Conservation (phyloP, 192 early-diverging fungal genomes). For the Podila verticillata region DNA sequence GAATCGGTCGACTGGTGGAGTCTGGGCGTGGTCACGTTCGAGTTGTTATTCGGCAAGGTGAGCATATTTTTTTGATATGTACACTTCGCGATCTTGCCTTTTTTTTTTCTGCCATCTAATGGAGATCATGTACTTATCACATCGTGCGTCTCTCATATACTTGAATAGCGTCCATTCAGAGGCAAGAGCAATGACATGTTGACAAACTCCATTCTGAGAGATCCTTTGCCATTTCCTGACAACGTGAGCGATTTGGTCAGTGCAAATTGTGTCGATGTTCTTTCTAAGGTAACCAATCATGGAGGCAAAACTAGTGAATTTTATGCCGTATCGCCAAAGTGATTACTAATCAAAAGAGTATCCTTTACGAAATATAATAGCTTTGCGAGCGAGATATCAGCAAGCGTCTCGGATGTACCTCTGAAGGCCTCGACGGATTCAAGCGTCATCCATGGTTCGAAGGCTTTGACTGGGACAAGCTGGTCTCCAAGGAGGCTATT, state of each 20-base stretch:
- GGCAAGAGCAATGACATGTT: constrained; percentile 80
- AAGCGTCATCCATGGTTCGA: constrained; percentile 85
- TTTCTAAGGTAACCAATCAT: constrained; percentile 59
- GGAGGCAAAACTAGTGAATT: not conserved
- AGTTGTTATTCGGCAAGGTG: constrained; percentile 82
- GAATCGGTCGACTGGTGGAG: constrained; percentile 83
- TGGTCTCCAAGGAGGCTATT: constrained; percentile 73
- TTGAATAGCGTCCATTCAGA: constrained; percentile 77
- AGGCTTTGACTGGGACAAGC: constrained; percentile 76
- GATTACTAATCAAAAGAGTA: too few species aligned
- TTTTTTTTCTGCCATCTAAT: too few species aligned
- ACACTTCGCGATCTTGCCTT: too few species aligned
- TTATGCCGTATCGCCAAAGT: not conserved
- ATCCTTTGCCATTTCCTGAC: constrained; percentile 73
- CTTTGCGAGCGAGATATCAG: constrained; percentile 79
- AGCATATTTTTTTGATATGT: not conserved
- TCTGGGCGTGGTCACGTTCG: constrained; percentile 81
- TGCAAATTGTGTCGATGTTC: constrained; percentile 59
- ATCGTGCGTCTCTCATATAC: too few species aligned
- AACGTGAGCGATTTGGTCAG: constrained; percentile 58
- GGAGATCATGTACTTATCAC: too few species aligned
- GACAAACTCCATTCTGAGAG: constrained; percentile 74
- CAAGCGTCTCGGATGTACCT: constrained; percentile 81
- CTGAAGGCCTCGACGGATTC: constrained; percentile 74
- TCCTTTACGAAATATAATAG: constrained; percentile 19